Evolutionary conservation across 1,284 basidiomycete species (phyloP), one percentile per base, ranked within the genome.

Genomic region (Ustilago tritici): DNA sequence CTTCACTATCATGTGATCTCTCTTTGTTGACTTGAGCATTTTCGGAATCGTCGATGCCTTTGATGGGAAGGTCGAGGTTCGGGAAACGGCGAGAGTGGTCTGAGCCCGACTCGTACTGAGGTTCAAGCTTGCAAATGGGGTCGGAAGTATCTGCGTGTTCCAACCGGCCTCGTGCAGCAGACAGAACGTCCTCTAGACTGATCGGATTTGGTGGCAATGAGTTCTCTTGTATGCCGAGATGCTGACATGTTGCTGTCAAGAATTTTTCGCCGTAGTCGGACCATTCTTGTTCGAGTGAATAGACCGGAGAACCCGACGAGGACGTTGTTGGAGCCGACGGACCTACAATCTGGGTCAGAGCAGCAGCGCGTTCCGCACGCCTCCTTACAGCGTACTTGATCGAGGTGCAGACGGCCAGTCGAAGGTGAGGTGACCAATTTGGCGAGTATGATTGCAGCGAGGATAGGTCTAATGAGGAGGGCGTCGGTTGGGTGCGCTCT

Each of bases 171-270:
- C 64, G 65, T 3, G 74, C 74, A 41, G 74, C 74, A 7, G 65
- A 62, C 0, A 82, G 63, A 0, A 83, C 77, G 31, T 82, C 81
- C 32, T 82, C 79, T 32, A 81, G 70, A 36, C 71, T 68, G 50
- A 76, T 74, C 3, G 71, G 69, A 12, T 63, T 70, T n/a, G 79
- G 81, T 0, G 82, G 82, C 10, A 84, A 54, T 17, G 72, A 63
- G 50, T 75, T 67, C 43, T 66, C 57, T 6, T 60, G 59, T 14
- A 84, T 53, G 15, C 81, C 82, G 35, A 84, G 76, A 61, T 84
- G 82, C 72, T 84, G 82, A 46, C 82, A 84, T 15, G 79, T 79
- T 6, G 82, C 82, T n/a, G 66, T 81, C 12, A 82, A 41, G 56
- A 83, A 83, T 70, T 82, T 72, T 34, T 70, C 34, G 32, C 70